Conservation (phyloP, 768 basidiomycete genomes). For the Russula ochroleuca region DNA sequence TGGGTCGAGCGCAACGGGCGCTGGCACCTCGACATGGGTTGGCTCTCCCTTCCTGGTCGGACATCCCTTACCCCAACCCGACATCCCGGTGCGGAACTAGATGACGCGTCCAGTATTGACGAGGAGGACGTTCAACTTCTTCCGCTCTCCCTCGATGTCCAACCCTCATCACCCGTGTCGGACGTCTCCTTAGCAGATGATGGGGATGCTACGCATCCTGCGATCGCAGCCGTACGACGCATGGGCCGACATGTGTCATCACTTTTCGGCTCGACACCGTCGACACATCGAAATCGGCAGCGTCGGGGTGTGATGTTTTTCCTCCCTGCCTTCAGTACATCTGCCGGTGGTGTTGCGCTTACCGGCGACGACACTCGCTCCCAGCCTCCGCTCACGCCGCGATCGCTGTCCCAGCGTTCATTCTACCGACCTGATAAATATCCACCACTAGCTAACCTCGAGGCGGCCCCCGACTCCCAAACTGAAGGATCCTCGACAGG, state of each 20-base stretch:
- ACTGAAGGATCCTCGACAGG: slow-evolving; percentile 8
- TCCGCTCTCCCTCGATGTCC: slow-evolving; percentile 59
- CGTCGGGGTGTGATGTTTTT: slow-evolving; percentile 66
- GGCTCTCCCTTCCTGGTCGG: slow-evolving; percentile 44
- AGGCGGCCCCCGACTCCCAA: slow-evolving; percentile 1
- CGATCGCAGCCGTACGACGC: slow-evolving; percentile 49
- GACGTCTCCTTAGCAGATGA: slow-evolving; percentile 44
- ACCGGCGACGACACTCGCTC: slow-evolving; percentile 19
- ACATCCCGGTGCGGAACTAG: slow-evolving; percentile 1
- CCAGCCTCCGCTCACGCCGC: not conserved
- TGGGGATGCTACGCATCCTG: slow-evolving; percentile 39
- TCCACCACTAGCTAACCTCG: not conserved
- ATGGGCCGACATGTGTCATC: slow-evolving; percentile 53
- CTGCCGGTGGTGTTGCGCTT: slow-evolving; percentile 35
- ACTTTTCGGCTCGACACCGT: slow-evolving; percentile 35
- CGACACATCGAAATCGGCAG: slow-evolving; percentile 33
- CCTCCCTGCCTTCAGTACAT: slow-evolving; percentile 64
- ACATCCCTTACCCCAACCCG: slow-evolving; percentile 14
- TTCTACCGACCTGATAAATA: slow-evolving; percentile 20
- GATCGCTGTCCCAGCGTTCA: slow-evolving; percentile 19
- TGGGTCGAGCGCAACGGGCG: slow-evolving; percentile 65
- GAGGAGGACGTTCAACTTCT: slow-evolving; percentile 47
- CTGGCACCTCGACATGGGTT: slow-evolving; percentile 68
- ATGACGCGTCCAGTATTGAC: slow-evolving; percentile 31
- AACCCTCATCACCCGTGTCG: slow-evolving; percentile 48